Evolutionary conservation across 257 asterid genomes (phyloP).

Genomic region (Forsythia viridissima): DNA sequence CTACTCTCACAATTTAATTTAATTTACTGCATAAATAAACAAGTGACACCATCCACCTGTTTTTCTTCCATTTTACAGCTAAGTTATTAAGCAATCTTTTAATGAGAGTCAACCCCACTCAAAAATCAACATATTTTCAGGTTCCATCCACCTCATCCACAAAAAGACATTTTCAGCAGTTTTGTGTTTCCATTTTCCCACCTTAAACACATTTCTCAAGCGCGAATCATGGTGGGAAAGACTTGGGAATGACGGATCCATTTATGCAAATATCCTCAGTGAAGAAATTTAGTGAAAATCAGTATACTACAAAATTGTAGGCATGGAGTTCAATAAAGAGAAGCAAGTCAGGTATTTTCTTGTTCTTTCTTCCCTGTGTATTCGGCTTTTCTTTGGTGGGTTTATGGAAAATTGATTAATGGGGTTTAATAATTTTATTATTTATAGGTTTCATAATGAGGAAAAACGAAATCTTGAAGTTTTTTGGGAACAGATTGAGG

Average conservation of each 20-base stretch:
- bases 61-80: constrained; percentile 21
- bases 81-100: background rate
- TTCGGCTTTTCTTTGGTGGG: background rate
- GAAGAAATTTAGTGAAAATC: constrained; percentile 9
- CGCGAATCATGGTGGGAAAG: constrained; percentile 5
- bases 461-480: constrained; percentile 54
- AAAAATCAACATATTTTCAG: constrained; percentile 21
- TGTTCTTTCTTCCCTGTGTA: background rate
- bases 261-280: background rate
- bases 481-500: constrained; percentile 53
- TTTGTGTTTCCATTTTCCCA: background rate
- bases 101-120: constrained; percentile 31
- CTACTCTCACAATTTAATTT: background rate
- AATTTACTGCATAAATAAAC: constrained; percentile 18
- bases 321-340: constrained; percentile 62
- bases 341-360: constrained; percentile 53
- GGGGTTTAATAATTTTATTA: background rate
- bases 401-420: constrained; percentile 6
- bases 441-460: constrained; percentile 59
- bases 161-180: constrained; percentile 3
- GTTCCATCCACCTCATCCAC: constrained; percentile 19
- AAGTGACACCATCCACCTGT: constrained; percentile 23
- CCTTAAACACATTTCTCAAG: constrained; percentile 1
- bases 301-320: background rate
- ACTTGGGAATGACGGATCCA: constrained; percentile 11